Evolutionary conservation across 352 stramenopile species (phyloP), one percentile per base, ranked within the genome.

Genomic region (Phytophthora quininea): DNA sequence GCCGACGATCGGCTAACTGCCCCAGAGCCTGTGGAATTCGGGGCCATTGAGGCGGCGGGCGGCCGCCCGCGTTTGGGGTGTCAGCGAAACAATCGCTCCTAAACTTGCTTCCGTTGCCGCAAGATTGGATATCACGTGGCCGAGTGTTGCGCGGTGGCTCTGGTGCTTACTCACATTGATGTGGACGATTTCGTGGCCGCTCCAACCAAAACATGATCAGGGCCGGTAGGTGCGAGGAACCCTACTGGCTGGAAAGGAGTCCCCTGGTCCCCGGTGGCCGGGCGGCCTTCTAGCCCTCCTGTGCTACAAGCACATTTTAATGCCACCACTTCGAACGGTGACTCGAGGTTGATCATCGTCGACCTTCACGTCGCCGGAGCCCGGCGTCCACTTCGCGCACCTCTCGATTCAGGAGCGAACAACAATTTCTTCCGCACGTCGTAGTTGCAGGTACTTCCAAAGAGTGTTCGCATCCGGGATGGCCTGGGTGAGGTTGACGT

Each of bases 381-480:
- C 1, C 24, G 32, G 5, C 55, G 55, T 11, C 32, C 63, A 27
- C 33, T 78, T 0, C 51, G 58, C 42, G 66, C 60, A 3, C 55
- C 69, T 3, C 46, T 74, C 2, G 71, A 75, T 47, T 62, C 54
- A 19, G 66, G 62, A 43, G 71, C 71, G 30, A 63, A 65, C 43
- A 56, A 75, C 35, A 73, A 75, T 29, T 73, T 73, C 47, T 62
- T 64, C 33, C 67, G 32, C 5, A n/a, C 40, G 10, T 38, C 40
- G 7, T 47, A 40, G 49, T 12, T 73, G 30, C n/a, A 30, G 24
- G 6, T 61, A n/a, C 47, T 72, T n/a, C 58, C 57, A 1, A 1
- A 12, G 8, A 52, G 5, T 14, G 53, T 45, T 4, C 35, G 11
- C 8, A n/a, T 64, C 12, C 52, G 38, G 6, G 38, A 71, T 19